phyloP scores from a whole-genome alignment of 2,329 filamentous ascomycete genomes.

The Ascochyta viciae-villosae region DNA sequence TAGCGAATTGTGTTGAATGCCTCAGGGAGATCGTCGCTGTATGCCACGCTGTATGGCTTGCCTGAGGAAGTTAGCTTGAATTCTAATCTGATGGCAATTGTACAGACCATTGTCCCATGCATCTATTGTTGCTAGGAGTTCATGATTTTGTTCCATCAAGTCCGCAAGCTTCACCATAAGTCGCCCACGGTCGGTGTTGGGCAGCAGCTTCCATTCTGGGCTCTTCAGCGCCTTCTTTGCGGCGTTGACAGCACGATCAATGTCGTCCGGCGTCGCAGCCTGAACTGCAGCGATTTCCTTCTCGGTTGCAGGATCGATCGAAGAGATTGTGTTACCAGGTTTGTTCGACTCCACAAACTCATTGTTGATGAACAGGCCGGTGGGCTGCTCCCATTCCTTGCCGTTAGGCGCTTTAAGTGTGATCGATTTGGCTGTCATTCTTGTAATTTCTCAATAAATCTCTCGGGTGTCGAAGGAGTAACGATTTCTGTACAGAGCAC shows the following conservation, averaged over 20 bases:
- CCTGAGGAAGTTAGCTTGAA: no score
- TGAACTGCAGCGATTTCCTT: conserved; percentile 41
- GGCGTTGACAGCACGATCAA: conserved; percentile 46
- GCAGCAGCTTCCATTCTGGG: conserved; percentile 29
- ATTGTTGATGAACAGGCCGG: conserved; percentile 55
- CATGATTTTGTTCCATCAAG: conserved; percentile 30
- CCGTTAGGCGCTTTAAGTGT: conserved; percentile 51
- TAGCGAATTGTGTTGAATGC: conserved; percentile 67
- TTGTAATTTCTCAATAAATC: not conserved
- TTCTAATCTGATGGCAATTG: no score
- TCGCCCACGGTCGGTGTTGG: conserved; percentile 25
- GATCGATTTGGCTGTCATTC: conserved; percentile 21
- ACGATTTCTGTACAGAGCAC: not conserved
- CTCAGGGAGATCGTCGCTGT: conserved; percentile 66
- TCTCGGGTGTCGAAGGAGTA: not conserved
- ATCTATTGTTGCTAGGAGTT: conserved; percentile 10
- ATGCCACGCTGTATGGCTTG: conserved; percentile 44
- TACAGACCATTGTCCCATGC: no score
- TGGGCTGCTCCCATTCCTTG: conserved; percentile 47
- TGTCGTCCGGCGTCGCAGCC: conserved; percentile 42
- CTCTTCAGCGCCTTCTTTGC: conserved; percentile 34
- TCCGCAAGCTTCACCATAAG: conserved; percentile 36
- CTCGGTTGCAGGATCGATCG: conserved; percentile 30
- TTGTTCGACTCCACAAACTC: conserved; percentile 47
- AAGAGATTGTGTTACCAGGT: conserved; percentile 27